Evolutionary conservation across 2,329 filamentous ascomycete genomes (phyloP).

Genomic region (Sarocladiaceae sp.): DNA sequence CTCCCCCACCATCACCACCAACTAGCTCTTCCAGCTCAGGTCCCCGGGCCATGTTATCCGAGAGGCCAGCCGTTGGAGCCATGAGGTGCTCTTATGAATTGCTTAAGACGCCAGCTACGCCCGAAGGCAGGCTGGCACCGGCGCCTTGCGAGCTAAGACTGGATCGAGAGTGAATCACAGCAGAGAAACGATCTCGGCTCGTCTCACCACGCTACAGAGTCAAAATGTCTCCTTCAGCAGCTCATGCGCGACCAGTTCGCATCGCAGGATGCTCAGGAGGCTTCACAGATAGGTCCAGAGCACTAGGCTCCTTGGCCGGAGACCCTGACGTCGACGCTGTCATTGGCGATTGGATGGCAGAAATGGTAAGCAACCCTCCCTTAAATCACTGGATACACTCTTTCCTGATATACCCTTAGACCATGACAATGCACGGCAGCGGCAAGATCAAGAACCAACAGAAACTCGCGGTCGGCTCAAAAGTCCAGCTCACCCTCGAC

Average conservation of each 20-base stretch:
- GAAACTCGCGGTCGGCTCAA: constrained; percentile 2
- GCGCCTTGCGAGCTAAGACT: no score
- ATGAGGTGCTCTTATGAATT: neutral
- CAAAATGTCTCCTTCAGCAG: neutral
- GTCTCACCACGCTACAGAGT: no score
- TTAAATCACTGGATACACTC: neutral
- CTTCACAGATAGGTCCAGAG: constrained; percentile 13
- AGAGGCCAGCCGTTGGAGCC: neutral
- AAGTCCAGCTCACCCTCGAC: constrained; percentile 10
- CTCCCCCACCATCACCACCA: constrained; percentile 7
- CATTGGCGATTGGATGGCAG: constrained; percentile 10
- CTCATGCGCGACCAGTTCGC: constrained; percentile 11
- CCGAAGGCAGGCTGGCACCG: no score
- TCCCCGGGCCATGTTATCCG: constrained; percentile 8
- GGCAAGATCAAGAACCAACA: constrained; percentile 3
- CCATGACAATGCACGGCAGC: constrained; percentile 10
- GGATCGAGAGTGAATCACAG: no score
- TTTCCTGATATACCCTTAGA: neutral
- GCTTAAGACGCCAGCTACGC: neutral
- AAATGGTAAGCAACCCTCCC: constrained; percentile 1
- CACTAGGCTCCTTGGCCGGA: constrained; percentile 10
- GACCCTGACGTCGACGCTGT: constrained; percentile 13
- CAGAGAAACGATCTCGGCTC: no score
- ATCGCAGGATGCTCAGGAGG: constrained; percentile 14
- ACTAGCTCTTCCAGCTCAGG: neutral